Conservation (phyloP, 2,329 filamentous ascomycete species). For the Colletotrichum gloeosporioides region DNA sequence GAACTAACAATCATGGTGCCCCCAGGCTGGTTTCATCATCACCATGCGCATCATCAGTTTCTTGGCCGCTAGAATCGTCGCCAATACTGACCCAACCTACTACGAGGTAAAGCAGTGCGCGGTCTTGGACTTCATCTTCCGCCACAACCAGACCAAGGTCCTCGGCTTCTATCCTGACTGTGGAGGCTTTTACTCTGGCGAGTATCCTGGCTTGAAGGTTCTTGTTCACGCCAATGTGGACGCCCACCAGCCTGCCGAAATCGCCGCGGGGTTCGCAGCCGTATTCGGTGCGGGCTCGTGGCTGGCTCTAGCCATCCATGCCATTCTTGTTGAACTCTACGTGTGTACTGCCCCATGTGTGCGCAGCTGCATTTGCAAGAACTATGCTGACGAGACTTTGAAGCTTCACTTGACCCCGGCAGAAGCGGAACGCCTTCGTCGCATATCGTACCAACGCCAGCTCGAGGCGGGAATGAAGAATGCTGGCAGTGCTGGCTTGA, state of each 20-base stretch:
- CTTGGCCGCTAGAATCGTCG: slow-evolving; percentile 40
- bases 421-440: slow-evolving; percentile 54
- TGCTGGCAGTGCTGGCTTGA: slow-evolving; percentile 49
- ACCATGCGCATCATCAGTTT: slow-evolving; percentile 53
- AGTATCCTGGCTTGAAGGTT: slow-evolving; percentile 28
- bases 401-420: slow-evolving; percentile 55
- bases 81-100: slow-evolving; percentile 22
- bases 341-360: slow-evolving; percentile 28
- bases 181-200: slow-evolving; percentile 37
- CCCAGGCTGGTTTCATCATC: slow-evolving; percentile 51
- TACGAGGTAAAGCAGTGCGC: slow-evolving; percentile 48
- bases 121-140: slow-evolving; percentile 47
- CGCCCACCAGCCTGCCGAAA: slow-evolving; percentile 28
- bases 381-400: neutral
- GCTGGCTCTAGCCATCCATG: slow-evolving; percentile 28
- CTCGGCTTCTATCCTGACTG: slow-evolving; percentile 49
- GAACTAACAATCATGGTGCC: neutral
- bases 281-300: slow-evolving; percentile 57
- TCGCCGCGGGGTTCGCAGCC: slow-evolving; percentile 47
- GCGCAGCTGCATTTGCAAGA: neutral
- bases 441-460: slow-evolving; percentile 58
- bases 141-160: slow-evolving; percentile 25
- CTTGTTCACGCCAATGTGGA: slow-evolving; percentile 36
- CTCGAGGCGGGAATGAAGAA: slow-evolving; percentile 54
- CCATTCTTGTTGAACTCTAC: slow-evolving; percentile 23